Conservation (phyloP, 2,329 filamentous ascomycete genomes). For the Cladophialophora carrionii region DNA sequence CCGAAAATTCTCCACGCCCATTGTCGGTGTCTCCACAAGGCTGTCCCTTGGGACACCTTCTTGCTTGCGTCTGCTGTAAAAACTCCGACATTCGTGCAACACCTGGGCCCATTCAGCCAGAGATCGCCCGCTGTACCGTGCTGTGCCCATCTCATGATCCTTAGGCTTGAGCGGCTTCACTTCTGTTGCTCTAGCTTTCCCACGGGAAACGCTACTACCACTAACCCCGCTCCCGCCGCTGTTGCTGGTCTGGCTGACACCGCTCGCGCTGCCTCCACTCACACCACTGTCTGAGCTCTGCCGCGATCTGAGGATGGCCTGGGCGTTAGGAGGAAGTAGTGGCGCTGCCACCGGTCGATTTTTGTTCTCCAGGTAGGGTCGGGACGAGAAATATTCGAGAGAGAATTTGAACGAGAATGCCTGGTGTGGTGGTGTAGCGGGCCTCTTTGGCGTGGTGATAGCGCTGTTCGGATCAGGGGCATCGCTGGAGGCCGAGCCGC, state of each 20-base stretch:
- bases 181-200: slow-evolving; percentile 31
- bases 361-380: slow-evolving; percentile 54
- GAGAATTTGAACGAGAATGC: slow-evolving; percentile 69
- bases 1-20: slow-evolving; percentile 65
- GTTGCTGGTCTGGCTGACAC: slow-evolving; percentile 9
- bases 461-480: slow-evolving; percentile 31
- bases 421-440: slow-evolving; percentile 52
- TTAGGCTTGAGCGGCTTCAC: slow-evolving; percentile 37
- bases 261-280: slow-evolving; percentile 10
- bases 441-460: slow-evolving; percentile 42
- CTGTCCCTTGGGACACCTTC: slow-evolving; percentile 63
- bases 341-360: slow-evolving; percentile 60
- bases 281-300: slow-evolving; percentile 21
- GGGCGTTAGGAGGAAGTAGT: slow-evolving; percentile 60
- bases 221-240: slow-evolving; percentile 20
- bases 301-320: slow-evolving; percentile 51
- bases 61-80: slow-evolving; percentile 63
- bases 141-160: slow-evolving; percentile 45
- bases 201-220: slow-evolving; percentile 23
- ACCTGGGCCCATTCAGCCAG: slow-evolving; percentile 67
- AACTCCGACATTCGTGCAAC: slow-evolving; percentile 65
- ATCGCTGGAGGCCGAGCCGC: slow-evolving; percentile 6
- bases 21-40: slow-evolving; percentile 63
- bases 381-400: slow-evolving; percentile 63
- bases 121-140: slow-evolving; percentile 65